Percentiles rank a stretch among this genome's conserved stretches.
These are phyloP conservation scores for Cercospora sp. DNA, from an alignment of 2,329 filamentous ascomycete species.

Conservation along the genomic window DNA sequence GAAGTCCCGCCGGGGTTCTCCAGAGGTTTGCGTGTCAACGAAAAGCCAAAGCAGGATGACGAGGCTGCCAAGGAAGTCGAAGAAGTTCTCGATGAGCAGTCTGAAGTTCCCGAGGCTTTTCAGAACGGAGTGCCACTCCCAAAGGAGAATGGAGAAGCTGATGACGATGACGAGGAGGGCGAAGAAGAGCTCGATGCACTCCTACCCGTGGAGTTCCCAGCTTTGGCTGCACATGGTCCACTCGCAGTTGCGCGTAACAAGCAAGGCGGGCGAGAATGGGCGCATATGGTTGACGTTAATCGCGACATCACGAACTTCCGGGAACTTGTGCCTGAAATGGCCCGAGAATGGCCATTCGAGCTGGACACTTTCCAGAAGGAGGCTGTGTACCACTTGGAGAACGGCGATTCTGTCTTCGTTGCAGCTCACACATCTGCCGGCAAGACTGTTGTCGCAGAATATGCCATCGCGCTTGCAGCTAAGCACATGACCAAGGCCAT, in stretches of 20 bases:
- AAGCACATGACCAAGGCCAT: conserved; percentile 99
- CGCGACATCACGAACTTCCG: conserved; percentile 90
- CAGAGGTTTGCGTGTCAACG: conserved; percentile 73
- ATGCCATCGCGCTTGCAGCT: conserved; percentile 92
- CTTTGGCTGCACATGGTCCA: conserved; percentile 78
- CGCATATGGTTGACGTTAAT: conserved; percentile 96
- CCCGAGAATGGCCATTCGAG: conserved; percentile 93
- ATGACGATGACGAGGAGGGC: conserved; percentile 45
- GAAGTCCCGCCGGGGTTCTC: conserved; percentile 79
- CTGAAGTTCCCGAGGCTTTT: conserved; percentile 46
- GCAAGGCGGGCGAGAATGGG: conserved; percentile 84
- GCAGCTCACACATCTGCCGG: conserved; percentile 96
- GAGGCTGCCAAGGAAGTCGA: conserved; percentile 68
- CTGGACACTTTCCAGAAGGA: conserved; percentile 98
- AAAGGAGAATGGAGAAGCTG: conserved; percentile 46
- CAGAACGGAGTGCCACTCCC: conserved; percentile 38
- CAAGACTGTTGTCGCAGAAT: conserved; percentile 97
- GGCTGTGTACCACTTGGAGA: conserved; percentile 94
- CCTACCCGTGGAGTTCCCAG: conserved; percentile 88
- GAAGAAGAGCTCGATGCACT: conserved; percentile 77
- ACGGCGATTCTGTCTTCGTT: conserved; percentile 95
- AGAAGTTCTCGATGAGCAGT: conserved; percentile 57
- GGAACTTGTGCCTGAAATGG: conserved; percentile 94
- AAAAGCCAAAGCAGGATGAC: conserved; percentile 56
- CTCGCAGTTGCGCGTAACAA: conserved; percentile 71